Conservation (phyloP, 176 grass and related monocot species). For the Musa troglodytarum region DNA sequence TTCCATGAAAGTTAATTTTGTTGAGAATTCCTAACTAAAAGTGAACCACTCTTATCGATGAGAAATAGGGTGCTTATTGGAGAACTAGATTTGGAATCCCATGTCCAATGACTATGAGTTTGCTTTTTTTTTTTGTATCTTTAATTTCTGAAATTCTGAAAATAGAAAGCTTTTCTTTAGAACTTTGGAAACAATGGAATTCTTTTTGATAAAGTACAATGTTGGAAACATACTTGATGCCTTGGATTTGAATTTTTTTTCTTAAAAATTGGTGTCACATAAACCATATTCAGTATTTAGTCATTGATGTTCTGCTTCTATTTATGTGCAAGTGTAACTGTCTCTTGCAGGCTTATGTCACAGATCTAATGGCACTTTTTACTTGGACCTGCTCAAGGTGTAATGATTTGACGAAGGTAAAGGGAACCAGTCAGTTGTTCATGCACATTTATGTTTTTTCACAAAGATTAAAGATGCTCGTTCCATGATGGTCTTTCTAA, state of each 20-base stretch:
- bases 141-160: too few species aligned
- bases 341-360: conserved; percentile 70
- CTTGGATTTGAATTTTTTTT: too few species aligned
- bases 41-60: background rate
- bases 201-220: too few species aligned
- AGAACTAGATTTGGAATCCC: too few species aligned
- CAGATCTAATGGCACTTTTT: conserved; percentile 78
- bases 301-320: background rate
- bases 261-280: too few species aligned
- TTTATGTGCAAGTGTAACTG: background rate
- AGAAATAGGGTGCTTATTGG: background rate
- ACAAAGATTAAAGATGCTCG: background rate
- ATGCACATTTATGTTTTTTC: background rate
- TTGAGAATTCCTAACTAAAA: background rate
- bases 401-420: conserved; percentile 55
- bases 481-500: conserved; percentile 4
- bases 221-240: too few species aligned
- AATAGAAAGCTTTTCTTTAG: too few species aligned
- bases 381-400: conserved; percentile 88
- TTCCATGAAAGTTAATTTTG: background rate
- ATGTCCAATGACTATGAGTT: too few species aligned
- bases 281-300: background rate
- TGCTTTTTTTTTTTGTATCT: too few species aligned
- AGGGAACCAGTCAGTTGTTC: background rate
- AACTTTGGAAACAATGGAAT: too few species aligned